Base-by-base conservation (phyloP, 2,329 filamentous ascomycete species). In the Microcera coccophila region DNA sequence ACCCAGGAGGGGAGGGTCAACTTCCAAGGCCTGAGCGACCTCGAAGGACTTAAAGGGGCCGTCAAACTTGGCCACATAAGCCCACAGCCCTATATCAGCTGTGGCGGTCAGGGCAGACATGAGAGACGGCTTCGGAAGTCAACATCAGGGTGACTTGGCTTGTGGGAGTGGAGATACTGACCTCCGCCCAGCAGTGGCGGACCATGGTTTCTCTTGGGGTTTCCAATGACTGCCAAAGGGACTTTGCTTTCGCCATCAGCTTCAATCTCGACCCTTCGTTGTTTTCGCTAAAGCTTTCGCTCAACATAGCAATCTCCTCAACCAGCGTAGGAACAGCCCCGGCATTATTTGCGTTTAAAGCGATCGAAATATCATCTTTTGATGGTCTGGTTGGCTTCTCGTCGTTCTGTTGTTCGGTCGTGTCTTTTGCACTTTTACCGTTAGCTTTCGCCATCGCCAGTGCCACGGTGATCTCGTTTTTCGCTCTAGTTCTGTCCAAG, bases 161-260 rank as follows among this genome's bases (percentile, higher is more conserved):
- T 32, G 5, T 32, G 15, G 15, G 5, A 32, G n/a, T n/a, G n/a
- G n/a, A 32, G 12, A 32, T 9, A 10, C 29, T 10, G 5, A 62
- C 64, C 62, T 74, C 62, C 0, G 67, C 69, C 69, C 71, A 75
- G 47, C 56, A 62, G 34, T 74, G 69, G 41, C 68, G 62, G 40
- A 74, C 62, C 62, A 74, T 72, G 0, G 70, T 69, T 55, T 76
- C 72, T 5, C 71, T 62, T 0, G 72, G 72, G 0, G 69, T 73
- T 49, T 75, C 71, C 0, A 71, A 57, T 0, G 67, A 62, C 20
- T 60, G 57, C 22, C 63, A 51, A 1, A 61, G 42, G 1, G 52
- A 47, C n/a, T 64, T 60, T 2, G 67, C 66, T 42, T 64, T 61
- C 2, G 58, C 47, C 12, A 64, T 49, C 3, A 71, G 53, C n/a